Evolutionary conservation across 2,329 filamentous ascomycete genomes (phyloP), one percentile per base, ranked within the genome.

Genomic region (Zopfia rhizophila): DNA sequence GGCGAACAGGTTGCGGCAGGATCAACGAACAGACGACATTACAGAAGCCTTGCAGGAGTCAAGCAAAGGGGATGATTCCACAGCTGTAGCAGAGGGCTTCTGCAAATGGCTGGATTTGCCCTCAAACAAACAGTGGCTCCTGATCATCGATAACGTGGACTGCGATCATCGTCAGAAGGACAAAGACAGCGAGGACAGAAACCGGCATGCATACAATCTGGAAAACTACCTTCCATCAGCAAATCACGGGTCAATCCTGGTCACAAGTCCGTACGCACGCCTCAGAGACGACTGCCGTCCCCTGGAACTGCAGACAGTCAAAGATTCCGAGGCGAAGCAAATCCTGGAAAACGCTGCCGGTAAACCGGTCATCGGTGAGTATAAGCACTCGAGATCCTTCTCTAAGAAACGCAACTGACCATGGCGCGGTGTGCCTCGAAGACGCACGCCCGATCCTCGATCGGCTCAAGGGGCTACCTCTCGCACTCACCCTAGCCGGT

Each of bases 401-500:
- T n/a, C 6, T 18, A 27, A 7, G 27, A 10, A 30, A 13, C 16
- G n/a, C n/a, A n/a, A n/a, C n/a, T n/a, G n/a, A n/a, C n/a, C n/a
- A n/a, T 22, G 18, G 24, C 31, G 17, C 21, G 36, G 5, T 31
- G 37, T 19, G 21, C 32, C 31, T 4, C 17, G 36, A 32, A 48
- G 65, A 62, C 48, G 61, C 59, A 5, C 18, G 37, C 22, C 13
- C 49, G 11, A 67, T 78, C 46, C 63, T 63, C 2, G 45, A 56
- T 22, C 55, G 60, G 35, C 71, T 81, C 1, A 71, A 75, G 45
- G 74, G 78, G 4, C 69, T 79, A 18, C 76, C 76, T 10, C 68
- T 81, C 19, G 77, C 77, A 2, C 68, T 81, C 12, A 60, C 75
- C 4, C 72, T 75, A 12, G 77, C 78, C 13, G 75, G 76, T 4